Conservation (phyloP, 1,284 basidiomycete species). For the Neotropicomus parvogracilis region DNA sequence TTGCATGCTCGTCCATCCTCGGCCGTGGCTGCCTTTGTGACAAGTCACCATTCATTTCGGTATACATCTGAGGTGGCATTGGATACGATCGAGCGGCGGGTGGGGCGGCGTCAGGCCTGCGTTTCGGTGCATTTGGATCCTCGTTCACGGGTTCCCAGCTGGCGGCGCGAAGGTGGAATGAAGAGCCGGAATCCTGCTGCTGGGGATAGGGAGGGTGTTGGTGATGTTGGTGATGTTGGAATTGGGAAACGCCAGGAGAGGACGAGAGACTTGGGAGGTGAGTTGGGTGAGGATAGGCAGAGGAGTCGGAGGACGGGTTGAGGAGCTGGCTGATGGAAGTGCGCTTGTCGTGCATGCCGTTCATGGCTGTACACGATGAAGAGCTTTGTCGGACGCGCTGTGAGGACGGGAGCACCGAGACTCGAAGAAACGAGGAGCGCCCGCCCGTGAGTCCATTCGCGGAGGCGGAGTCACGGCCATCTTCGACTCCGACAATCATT, state of each 20-base stretch:
- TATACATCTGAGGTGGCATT: slow-evolving; percentile 34
- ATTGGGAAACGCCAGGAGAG: slow-evolving; percentile 27
- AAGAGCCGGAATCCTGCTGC: slow-evolving; percentile 28
- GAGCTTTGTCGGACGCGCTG: slow-evolving; percentile 12
- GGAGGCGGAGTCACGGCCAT: slow-evolving; percentile 29
- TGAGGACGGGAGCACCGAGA: slow-evolving; percentile 9
- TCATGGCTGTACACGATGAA: slow-evolving; percentile 35
- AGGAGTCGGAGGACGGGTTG: slow-evolving; percentile 40
- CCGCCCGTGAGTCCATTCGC: slow-evolving; percentile 31
- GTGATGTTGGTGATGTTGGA: slow-evolving; percentile 32
- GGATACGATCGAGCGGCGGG: slow-evolving; percentile 34
- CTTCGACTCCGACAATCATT: slow-evolving; percentile 29
- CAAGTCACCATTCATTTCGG: slow-evolving; percentile 35
- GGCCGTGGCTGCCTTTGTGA: slow-evolving; percentile 25
- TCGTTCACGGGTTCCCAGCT: slow-evolving; percentile 40
- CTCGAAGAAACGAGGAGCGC: slow-evolving; percentile 20
- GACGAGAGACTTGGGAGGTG: slow-evolving; percentile 30
- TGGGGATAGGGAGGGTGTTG: slow-evolving; percentile 30
- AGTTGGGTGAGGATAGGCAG: slow-evolving; percentile 30
- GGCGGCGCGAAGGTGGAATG: slow-evolving; percentile 43
- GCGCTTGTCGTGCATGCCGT: slow-evolving; percentile 48
- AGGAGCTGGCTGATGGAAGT: slow-evolving; percentile 53
- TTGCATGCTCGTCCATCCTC: slow-evolving; percentile 32
- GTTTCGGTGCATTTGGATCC: slow-evolving; percentile 35
- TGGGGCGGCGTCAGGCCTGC: slow-evolving; percentile 32